Percentiles rank a stretch among this genome's conserved stretches.
Evolutionary conservation across 2,329 filamentous ascomycete species (phyloP).

Genomic region (Colletotrichum sp.): DNA sequence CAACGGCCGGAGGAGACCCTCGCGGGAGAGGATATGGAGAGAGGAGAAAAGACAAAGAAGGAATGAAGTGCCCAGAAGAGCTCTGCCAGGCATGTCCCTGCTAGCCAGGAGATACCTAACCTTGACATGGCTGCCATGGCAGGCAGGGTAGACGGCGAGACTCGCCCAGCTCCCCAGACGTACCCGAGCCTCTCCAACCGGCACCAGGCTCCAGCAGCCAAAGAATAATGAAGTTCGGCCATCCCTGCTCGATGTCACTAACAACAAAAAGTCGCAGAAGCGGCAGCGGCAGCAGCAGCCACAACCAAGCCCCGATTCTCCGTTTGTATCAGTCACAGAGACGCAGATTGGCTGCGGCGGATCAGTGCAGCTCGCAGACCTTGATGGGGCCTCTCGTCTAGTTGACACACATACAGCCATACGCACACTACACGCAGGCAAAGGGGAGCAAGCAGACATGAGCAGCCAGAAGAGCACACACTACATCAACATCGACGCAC

Average conservation of each 20-base stretch:
- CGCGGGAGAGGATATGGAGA: neutral
- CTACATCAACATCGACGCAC: constrained; percentile 18
- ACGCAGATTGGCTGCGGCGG: neutral
- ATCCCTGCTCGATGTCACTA: neutral
- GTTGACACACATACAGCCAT: neutral
- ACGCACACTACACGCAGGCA: neutral
- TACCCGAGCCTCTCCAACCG: neutral
- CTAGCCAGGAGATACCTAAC: neutral
- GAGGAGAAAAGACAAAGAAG: neutral
- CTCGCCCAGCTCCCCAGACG: neutral
- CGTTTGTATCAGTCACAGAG: neutral
- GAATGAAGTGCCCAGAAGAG: neutral
- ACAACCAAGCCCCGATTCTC: constrained; percentile 11
- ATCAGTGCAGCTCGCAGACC: constrained; percentile 1
- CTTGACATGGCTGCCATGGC: neutral
- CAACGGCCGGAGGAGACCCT: neutral
- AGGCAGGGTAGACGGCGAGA: neutral
- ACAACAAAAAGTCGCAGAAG: neutral
- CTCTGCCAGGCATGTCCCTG: neutral
- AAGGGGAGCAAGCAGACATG: neutral
- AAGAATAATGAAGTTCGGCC: neutral
- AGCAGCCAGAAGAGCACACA: neutral
- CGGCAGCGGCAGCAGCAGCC: neutral
- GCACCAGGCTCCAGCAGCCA: neutral
- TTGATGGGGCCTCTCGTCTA: neutral